Base-by-base conservation (phyloP, 75 land plant genomes). In the Cunninghamia lanceolata region DNA sequence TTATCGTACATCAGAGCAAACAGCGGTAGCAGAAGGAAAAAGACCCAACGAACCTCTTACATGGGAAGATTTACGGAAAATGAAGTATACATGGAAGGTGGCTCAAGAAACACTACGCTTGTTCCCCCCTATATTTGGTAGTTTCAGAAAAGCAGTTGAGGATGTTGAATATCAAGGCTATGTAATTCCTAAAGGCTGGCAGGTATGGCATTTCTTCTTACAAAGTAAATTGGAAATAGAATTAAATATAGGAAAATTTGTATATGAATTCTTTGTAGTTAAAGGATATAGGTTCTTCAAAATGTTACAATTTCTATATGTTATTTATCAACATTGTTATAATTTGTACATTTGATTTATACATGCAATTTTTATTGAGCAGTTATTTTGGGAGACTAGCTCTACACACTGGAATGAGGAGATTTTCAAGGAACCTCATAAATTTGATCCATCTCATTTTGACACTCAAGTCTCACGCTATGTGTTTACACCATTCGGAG, bases 121-220 rank as follows among this genome's bases (percentile, higher is more conserved):
- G 68, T 52, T 82, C 19, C 92, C 95, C 28, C 90, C 92, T 9
- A 85, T 88, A 19, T 85, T 86, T 32, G 92, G 89, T n/a, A 82
- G 84, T 3, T 92, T 91, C 42, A 85, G 95, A 6, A 87, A 85
- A 83, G 91, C 88, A 34, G 66, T 88, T 5, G 53, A 82, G 5
- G 95, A 94, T 39, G 86, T 94, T 39, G 88, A 87, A 32, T 94
- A 85, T 75, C 90, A 83, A 2, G 95, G 92, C 17, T 94, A 84
- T 82, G 87, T 85, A 46, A 89, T 94, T 84, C 95, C 95, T 7
- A 92, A 94, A 77, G 92, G 92, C 3, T 94, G 94, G 95, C 91
- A 89, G 91, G 94, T 90, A 70, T 15, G 9, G 0, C 14, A 50
- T 50, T 50, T 13, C 16, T 11, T 50, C 7, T 9, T 50, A 40